Base-by-base conservation (phyloP, 805 yeast genomes). In the Jamesozyma gamospora region DNA sequence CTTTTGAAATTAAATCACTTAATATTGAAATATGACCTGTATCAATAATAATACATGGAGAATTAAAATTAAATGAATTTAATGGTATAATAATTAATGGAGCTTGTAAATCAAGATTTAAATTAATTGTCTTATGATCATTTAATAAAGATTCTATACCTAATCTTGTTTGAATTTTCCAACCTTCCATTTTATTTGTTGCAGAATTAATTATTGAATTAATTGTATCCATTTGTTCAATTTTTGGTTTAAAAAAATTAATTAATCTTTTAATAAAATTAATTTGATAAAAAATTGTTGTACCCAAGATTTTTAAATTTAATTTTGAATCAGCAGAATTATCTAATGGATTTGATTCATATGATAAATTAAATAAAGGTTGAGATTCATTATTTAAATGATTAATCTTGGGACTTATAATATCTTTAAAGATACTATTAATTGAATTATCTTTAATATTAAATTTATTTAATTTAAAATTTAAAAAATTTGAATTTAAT, bases 151-250 rank as follows among this genome's bases (percentile, higher is more conserved):
- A 87, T 62, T 90, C 94, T 16, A 92, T 69, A 0, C 97, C 97
- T 45, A 92, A 71, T 52, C 96, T 69, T 0, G 97, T 92, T 56
- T 87, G 95, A 19, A 79, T 69, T 0, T 96, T 79, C 46, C 92
- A 67, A 2, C 94, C 96, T 53, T 87, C 96, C 42, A 92, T 82
- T 0, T 96, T 88, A 0, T 88, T 84, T 45, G 88, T 95, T 0
- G 99, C 98, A 1, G 96, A 97, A 58, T 76, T 80, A 75, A 92
- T 75, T 19, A 94, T 75, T 9, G 92, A 92, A 28, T 87, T 90
- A 17, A 92, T 77, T 0, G 96, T 87, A 52, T 88, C 95, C 41
- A 79, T 67, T 50, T 88, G 94, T 21, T 77, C 77, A 43, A 77
- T 77, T 16, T 96, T 95, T 1, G 96, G 95, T 35, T 73, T 77